phyloP scores from a whole-genome alignment of 768 basidiomycete species.

The Boletus coccyginus region DNA sequence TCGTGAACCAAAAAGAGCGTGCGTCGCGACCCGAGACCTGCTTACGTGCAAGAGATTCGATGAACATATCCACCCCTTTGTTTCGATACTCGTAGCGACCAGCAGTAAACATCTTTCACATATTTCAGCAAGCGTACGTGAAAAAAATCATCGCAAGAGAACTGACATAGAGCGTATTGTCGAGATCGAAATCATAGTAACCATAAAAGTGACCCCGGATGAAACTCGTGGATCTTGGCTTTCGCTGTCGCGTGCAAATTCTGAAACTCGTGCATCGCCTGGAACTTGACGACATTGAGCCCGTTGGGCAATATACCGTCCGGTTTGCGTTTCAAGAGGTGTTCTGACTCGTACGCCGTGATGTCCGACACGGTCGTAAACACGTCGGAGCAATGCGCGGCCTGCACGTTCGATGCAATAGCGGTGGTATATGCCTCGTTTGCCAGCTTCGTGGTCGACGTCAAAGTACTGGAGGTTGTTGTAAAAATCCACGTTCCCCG shows the following conservation, averaged over 20 bases:
- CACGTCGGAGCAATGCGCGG: conserved; percentile 94
- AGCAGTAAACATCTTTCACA: conserved; percentile 89
- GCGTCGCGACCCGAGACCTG: conserved; percentile 6
- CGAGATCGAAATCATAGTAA: conserved; percentile 93
- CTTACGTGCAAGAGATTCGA: conserved; percentile 89
- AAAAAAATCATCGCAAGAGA: background rate
- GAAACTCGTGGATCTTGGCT: conserved; percentile 98
- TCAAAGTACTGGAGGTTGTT: conserved; percentile 99
- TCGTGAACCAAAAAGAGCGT: background rate
- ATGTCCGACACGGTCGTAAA: conserved; percentile 99
- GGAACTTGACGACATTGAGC: conserved; percentile 97
- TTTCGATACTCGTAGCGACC: conserved; percentile 99
- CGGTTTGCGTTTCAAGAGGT: conserved; percentile 94
- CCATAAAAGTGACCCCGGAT: conserved; percentile 98
- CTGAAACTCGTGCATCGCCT: conserved; percentile 99
- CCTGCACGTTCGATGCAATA: conserved; percentile 97
- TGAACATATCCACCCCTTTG: conserved; percentile 99
- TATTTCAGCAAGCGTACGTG: conserved; percentile 1
- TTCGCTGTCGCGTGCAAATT: conserved; percentile 91
- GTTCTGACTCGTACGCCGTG: conserved; percentile 96
- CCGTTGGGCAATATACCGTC: conserved; percentile 98
- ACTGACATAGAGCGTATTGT: conserved; percentile 82
- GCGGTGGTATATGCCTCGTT: conserved; percentile 96
- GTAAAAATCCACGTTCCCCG: conserved; percentile 98
- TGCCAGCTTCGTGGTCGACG: conserved; percentile 98